Conservation (phyloP, 2,329 filamentous ascomycete genomes). For the Graphium sp. region DNA sequence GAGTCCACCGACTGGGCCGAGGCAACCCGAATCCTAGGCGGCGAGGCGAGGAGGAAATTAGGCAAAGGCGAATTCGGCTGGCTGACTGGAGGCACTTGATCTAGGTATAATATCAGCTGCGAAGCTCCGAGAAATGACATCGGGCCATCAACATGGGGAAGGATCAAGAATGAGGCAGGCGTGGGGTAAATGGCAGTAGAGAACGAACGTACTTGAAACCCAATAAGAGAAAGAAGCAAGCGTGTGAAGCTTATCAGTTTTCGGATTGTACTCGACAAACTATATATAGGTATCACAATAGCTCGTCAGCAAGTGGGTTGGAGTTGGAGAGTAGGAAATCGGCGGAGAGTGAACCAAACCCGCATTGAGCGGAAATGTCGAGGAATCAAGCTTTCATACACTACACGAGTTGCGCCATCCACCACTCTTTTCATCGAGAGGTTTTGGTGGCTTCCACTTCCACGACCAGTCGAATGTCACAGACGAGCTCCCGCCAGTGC, state of each 20-base stretch:
- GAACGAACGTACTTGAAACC: slow-evolving; percentile 53
- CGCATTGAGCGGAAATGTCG: slow-evolving; percentile 8
- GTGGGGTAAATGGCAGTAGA: neutral
- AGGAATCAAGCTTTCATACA: slow-evolving; percentile 26
- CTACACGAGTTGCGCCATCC: slow-evolving; percentile 96
- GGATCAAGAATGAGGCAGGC: neutral
- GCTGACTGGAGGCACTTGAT: slow-evolving; percentile 23
- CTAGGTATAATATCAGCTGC: no score
- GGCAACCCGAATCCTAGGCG: slow-evolving; percentile 65
- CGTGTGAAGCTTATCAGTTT: slow-evolving; percentile 75
- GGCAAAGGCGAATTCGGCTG: slow-evolving; percentile 53
- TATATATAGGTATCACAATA: slow-evolving; percentile 13
- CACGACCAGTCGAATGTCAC: slow-evolving; percentile 90
- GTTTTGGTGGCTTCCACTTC: slow-evolving; percentile 89
- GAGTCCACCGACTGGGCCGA: slow-evolving; percentile 79
- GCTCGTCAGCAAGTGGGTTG: slow-evolving; percentile 11
- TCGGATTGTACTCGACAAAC: slow-evolving; percentile 95
- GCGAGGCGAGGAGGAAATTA: slow-evolving; percentile 54
- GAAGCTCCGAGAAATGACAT: no score
- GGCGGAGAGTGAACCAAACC: no score
- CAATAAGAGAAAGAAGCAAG: slow-evolving; percentile 90
- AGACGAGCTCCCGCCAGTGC: slow-evolving; percentile 65
- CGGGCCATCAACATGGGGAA: no score
- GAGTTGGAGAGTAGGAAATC: no score
- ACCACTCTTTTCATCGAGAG: slow-evolving; percentile 63